phyloP scores from a whole-genome alignment of 495 filamentous ascomycete species.

The Aspergillus avenaceus region DNA sequence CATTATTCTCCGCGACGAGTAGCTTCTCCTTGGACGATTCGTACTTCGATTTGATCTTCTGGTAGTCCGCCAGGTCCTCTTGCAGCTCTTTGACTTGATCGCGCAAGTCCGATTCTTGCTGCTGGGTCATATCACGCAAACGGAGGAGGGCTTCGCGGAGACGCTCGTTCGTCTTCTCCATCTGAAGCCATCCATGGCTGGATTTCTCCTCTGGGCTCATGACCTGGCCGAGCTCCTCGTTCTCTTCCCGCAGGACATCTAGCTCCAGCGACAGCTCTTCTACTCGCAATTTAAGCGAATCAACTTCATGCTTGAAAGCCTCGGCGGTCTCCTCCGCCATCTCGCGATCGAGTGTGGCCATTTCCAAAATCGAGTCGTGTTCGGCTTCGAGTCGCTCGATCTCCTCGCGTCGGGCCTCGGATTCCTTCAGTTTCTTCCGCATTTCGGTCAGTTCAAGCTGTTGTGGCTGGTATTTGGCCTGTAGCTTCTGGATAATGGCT shows the following conservation, averaged over 20 bases:
- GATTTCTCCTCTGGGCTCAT: slow-evolving; percentile 86
- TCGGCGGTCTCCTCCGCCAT: slow-evolving; percentile 96
- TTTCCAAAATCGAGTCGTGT: slow-evolving; percentile 79
- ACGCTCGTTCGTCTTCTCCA: slow-evolving; percentile 85
- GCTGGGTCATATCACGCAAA: slow-evolving; percentile 79
- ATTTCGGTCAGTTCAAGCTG: slow-evolving; percentile 76
- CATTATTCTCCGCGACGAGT: slow-evolving; percentile 63
- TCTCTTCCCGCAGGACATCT: slow-evolving; percentile 83
- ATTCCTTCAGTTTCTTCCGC: slow-evolving; percentile 71
- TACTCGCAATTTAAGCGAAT: slow-evolving; percentile 64
- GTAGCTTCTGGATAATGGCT: slow-evolving; percentile 83
- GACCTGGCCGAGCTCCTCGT: slow-evolving; percentile 72
- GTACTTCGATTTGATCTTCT: slow-evolving; percentile 65
- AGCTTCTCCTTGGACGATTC: slow-evolving; percentile 67
- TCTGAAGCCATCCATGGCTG: slow-evolving; percentile 82
- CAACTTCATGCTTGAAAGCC: slow-evolving; percentile 71
- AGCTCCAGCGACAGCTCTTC: slow-evolving; percentile 88
- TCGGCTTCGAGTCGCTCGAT: slow-evolving; percentile 73
- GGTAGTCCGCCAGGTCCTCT: slow-evolving; percentile 70
- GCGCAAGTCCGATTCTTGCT: slow-evolving; percentile 76
- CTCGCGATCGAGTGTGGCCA: slow-evolving; percentile 84
- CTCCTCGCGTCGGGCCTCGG: slow-evolving; percentile 60
- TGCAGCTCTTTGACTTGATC: slow-evolving; percentile 75
- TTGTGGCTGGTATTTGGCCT: slow-evolving; percentile 83
- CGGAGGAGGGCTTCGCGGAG: slow-evolving; percentile 81